A percentile compares a stretch with the other conserved stretches of the same genome.
phyloP scores from a whole-genome alignment of 2,329 filamentous ascomycete genomes.

The Fusarium virguliforme region DNA sequence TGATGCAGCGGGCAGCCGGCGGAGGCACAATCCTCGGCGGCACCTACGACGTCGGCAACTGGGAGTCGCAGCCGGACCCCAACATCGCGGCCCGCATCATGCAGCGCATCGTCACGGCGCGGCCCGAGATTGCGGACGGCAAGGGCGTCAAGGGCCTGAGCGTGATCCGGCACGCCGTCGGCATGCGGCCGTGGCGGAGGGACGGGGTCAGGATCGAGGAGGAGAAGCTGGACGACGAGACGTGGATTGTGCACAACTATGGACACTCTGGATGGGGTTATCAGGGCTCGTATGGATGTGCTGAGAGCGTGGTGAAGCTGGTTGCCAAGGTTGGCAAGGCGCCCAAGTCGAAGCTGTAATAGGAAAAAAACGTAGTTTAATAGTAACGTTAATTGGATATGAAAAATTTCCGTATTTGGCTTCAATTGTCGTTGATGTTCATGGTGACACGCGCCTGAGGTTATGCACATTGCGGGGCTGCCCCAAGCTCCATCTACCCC shows the following conservation, averaged over 20 bases:
- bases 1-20: slow-evolving; percentile 85
- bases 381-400: neutral
- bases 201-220: slow-evolving; percentile 83
- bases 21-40: slow-evolving; percentile 92
- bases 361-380: neutral
- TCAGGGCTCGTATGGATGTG: slow-evolving; percentile 79
- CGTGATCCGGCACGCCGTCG: slow-evolving; percentile 86
- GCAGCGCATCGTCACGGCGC: slow-evolving; percentile 78
- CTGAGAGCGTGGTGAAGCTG: slow-evolving; percentile 76
- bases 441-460: slow-evolving; percentile 18
- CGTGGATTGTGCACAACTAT: slow-evolving; percentile 84
- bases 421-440: neutral
- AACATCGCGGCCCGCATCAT: slow-evolving; percentile 88
- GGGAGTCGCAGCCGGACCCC: slow-evolving; percentile 84
- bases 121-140: slow-evolving; percentile 75
- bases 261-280: slow-evolving; percentile 87
- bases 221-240: slow-evolving; percentile 66
- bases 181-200: slow-evolving; percentile 81
- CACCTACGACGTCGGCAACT: slow-evolving; percentile 83
- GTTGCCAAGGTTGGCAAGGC: slow-evolving; percentile 71
- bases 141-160: slow-evolving; percentile 81
- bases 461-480: slow-evolving; percentile 51
- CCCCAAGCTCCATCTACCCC: slow-evolving; percentile 41
- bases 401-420: neutral
- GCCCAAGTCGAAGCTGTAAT: slow-evolving; percentile 53